Evolutionary conservation across 2,329 filamentous ascomycete genomes (phyloP).

Genomic region (Cucurbitaria berberidis): DNA sequence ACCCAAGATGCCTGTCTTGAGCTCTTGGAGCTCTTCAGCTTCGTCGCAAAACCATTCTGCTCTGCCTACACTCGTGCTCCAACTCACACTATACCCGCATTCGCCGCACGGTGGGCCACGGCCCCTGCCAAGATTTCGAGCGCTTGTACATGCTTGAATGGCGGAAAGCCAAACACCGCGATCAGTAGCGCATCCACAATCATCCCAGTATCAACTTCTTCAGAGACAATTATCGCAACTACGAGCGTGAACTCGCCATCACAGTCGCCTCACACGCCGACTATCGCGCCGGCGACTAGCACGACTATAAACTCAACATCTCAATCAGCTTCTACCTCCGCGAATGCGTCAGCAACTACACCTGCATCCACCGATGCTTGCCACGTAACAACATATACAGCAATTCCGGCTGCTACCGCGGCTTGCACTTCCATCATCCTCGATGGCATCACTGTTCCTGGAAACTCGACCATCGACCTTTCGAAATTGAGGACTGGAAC

Average conservation of each 20-base stretch:
- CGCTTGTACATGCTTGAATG: conserved; percentile 11
- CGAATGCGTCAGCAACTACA: too few species aligned
- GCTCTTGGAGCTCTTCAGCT: conserved; percentile 11
- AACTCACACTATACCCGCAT: conserved; percentile 14
- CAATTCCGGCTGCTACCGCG: conserved; percentile 41
- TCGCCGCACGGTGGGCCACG: conserved; percentile 14
- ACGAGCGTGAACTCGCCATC: not conserved
- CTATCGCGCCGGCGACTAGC: not conserved
- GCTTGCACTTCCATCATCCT: conserved; percentile 53
- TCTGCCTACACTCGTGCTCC: conserved; percentile 12
- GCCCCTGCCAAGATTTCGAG: conserved; percentile 16
- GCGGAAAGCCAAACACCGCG: conserved; percentile 8
- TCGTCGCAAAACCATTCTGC: conserved; percentile 18
- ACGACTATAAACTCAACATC: too few species aligned
- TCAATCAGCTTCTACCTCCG: too few species aligned
- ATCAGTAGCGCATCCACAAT: not conserved
- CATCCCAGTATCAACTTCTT: not conserved
- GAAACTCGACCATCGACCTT: conserved; percentile 50
- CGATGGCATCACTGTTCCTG: conserved; percentile 46
- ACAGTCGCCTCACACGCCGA: not conserved
- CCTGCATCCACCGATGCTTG: conserved; percentile 13
- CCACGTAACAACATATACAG: conserved; percentile 24
- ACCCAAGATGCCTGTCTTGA: conserved; percentile 13
- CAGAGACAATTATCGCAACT: not conserved
- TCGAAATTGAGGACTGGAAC: conserved; percentile 50